Conservation (phyloP, 176 grass and related monocot species). For the Bonia amplexicaulis region DNA sequence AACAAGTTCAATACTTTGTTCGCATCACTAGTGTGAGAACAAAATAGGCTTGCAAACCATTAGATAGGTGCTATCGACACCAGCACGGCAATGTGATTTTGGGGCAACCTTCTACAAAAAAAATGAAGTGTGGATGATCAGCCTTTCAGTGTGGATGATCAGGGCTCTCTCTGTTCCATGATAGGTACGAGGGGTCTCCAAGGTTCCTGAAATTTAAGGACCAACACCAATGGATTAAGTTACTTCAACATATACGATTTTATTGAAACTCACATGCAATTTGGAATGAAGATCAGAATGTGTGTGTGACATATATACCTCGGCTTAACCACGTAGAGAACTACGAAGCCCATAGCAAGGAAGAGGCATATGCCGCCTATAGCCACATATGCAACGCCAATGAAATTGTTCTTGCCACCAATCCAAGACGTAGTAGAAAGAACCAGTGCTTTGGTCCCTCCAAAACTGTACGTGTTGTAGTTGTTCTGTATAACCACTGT, state of each 20-base stretch:
- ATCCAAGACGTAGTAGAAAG: constrained; percentile 92
- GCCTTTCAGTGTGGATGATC: constrained; percentile 29
- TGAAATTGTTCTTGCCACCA: constrained; percentile 85
- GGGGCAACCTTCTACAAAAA: too few relatives aligned
- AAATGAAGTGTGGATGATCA: not conserved
- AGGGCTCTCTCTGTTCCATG: constrained; percentile 66
- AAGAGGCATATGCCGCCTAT: constrained; percentile 66
- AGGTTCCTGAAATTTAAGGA: constrained; percentile 51
- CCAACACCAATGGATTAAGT: not conserved
- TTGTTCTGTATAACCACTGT: constrained; percentile 90
- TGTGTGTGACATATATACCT: constrained; percentile 61
- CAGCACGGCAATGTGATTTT: too few relatives aligned
- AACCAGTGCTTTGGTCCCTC: constrained; percentile 71
- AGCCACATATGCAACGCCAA: constrained; percentile 72
- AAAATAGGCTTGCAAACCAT: too few relatives aligned
- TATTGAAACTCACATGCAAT: not conserved
- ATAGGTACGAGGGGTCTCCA: constrained; percentile 78
- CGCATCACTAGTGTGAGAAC: too few relatives aligned
- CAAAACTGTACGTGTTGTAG: constrained; percentile 92
- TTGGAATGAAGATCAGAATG: too few relatives aligned
- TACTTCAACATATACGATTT: not conserved
- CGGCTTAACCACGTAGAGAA: constrained; percentile 77
- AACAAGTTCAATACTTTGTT: too few relatives aligned
- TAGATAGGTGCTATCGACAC: too few relatives aligned
- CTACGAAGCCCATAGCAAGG: constrained; percentile 58